Conservation (phyloP, 108 stramenopile genomes). For the Nitzschia palea region DNA sequence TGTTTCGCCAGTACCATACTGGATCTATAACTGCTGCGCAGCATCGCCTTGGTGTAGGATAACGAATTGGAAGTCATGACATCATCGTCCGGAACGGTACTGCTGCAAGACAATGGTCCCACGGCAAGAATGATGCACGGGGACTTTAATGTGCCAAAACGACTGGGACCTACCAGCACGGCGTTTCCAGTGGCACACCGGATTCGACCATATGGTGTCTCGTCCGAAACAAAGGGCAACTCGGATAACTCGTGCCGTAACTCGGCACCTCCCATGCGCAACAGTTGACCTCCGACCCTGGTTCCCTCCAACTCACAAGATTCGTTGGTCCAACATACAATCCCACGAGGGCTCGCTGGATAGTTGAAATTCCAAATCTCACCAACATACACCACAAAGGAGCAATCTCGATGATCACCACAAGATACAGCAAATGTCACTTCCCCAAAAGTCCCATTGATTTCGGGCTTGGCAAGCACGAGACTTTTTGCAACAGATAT, state of each 20-base stretch:
- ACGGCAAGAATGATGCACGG: slow-evolving; percentile 19
- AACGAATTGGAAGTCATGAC: not conserved
- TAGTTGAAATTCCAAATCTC: slow-evolving; percentile 10
- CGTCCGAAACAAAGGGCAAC: slow-evolving; percentile 4
- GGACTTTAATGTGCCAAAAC: slow-evolving; percentile 10
- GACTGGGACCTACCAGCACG: slow-evolving; percentile 16
- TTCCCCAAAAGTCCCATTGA: not conserved
- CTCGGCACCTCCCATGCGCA: slow-evolving; percentile 7
- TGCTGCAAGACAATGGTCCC: slow-evolving; percentile 9
- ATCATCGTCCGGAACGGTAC: not conserved
- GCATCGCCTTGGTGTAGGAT: slow-evolving; percentile 8
- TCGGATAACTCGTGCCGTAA: slow-evolving; percentile 13
- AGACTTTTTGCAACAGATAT: too few relatives aligned
- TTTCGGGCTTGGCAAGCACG: too few relatives aligned
- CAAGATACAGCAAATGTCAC: slow-evolving; percentile 18
- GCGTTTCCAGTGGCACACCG: slow-evolving; percentile 34
- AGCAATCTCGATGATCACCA: slow-evolving; percentile 23
- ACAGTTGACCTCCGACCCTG: not conserved
- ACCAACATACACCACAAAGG: slow-evolving; percentile 18
- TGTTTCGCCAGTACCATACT: slow-evolving; percentile 21
- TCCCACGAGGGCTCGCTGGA: slow-evolving; percentile 12
- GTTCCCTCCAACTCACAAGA: slow-evolving; percentile 17
- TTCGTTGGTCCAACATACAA: slow-evolving; percentile 41
- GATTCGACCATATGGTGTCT: slow-evolving; percentile 25
- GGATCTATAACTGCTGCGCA: slow-evolving; percentile 20